Base-by-base conservation (phyloP, 306 rosid species). In the Quillaja saponaria region DNA sequence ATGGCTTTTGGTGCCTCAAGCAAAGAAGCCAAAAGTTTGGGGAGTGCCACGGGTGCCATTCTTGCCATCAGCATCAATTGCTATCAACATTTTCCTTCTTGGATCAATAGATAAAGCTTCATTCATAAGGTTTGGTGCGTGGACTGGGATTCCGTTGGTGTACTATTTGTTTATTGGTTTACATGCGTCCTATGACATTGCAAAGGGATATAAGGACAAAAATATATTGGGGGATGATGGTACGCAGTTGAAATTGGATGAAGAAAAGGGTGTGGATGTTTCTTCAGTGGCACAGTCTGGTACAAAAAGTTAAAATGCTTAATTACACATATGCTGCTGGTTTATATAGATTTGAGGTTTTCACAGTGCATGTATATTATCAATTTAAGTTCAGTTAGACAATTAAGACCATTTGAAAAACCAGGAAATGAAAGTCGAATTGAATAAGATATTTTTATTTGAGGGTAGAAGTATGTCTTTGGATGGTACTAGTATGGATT, bases 1-100 rank as follows among this genome's bases (percentile, higher is more conserved):
- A 3, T 69, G 87, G 84, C 0, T 75, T 4, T 57, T 57, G 17
- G 88, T 87, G 17, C 95, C 95, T 0, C 76, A 71, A 13, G 85
- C 85, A 0, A 87, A 71, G 74, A 73, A 58, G 12, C 90, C 97
- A 0, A 82, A 64, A 34, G 31, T 83, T 13, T 87, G 94, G 97
- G 97, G 95, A 0, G 88, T 78, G 10, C 95, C 95, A 0, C 10
- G 83, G 35, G 85, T 90, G 18, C 94, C 97, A 0, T 87, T 87
- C 69, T 19, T 90, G 25, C 95, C 97, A 3, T 83, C 87, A 0
- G 47, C 79, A 0, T 90, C 94, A 0, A 83, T 90, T 37, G 84
- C 78, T 4, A 79, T 90, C 15, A 87, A 90, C 33, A 20, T 87
- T 13, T 90, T 86, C 63, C 83, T 86, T 61, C 85, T 89, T n/a